Conservation (phyloP, 2,329 filamentous ascomycete genomes). For the Penicillium sp. region DNA sequence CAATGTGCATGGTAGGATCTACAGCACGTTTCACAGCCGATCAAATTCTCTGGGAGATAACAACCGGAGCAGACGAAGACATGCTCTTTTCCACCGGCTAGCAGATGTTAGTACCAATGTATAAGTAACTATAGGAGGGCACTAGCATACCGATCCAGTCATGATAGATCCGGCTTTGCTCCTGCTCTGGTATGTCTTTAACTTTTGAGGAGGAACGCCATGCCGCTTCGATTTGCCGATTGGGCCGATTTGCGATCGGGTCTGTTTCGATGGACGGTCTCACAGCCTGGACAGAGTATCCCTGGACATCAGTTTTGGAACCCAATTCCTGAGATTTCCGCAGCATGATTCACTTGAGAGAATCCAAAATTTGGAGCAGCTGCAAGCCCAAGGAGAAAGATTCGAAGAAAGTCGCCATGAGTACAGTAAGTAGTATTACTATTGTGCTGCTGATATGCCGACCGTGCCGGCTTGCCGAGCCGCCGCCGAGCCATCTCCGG, state of each 20-base stretch:
- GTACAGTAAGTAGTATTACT: too few relatives aligned
- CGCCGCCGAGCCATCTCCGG: conserved; percentile 9
- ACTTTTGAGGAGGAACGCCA: neutral
- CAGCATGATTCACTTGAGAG: conserved; percentile 1
- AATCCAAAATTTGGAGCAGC: neutral
- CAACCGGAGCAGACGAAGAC: conserved; percentile 34
- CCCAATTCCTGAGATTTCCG: neutral
- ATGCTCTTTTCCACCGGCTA: conserved; percentile 32
- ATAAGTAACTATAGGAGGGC: neutral
- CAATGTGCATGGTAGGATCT: conserved; percentile 34
- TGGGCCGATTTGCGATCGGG: neutral
- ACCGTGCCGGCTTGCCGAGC: neutral
- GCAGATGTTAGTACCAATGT: conserved; percentile 7
- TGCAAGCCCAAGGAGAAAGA: neutral
- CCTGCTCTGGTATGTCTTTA: neutral
- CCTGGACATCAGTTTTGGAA: neutral
- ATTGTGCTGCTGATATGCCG: neutral
- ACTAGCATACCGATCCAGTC: conserved; percentile 32
- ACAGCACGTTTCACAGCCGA: conserved; percentile 33
- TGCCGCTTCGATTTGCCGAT: neutral
- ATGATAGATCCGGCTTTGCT: conserved; percentile 29
- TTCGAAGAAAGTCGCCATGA: neutral
- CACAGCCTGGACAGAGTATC: neutral
- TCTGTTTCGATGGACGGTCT: conserved; percentile 14
- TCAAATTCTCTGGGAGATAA: conserved; percentile 27